A percentile compares a stretch with the other conserved stretches of the same genome.
Evolutionary conservation across 305 asterid species (phyloP).

Genomic region (Withania somnifera): DNA sequence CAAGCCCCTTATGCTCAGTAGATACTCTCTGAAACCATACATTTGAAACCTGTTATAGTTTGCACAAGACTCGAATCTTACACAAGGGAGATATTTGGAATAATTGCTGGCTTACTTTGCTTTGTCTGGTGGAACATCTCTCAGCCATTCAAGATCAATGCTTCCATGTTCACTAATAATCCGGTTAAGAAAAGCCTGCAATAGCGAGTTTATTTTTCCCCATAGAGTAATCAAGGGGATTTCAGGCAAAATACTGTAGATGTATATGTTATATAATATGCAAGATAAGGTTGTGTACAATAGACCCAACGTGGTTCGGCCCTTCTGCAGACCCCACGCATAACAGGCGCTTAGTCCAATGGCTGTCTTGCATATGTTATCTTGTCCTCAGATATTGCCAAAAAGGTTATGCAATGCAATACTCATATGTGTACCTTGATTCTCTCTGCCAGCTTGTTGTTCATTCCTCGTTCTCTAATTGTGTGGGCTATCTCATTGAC

Average conservation of each 20-base stretch:
- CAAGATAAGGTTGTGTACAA: not conserved
- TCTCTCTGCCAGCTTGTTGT: conserved; percentile 85
- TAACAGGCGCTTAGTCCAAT: not conserved
- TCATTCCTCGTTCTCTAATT: conserved; percentile 95
- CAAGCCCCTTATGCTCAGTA: conserved; percentile 84
- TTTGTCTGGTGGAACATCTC: conserved; percentile 93
- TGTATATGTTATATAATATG: not conserved
- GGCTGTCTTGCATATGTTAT: not conserved
- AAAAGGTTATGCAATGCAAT: not conserved
- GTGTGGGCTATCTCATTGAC: conserved; percentile 71
- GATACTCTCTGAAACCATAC: conserved; percentile 65
- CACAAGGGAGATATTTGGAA: not conserved
- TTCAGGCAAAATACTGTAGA: not conserved
- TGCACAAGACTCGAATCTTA: not conserved
- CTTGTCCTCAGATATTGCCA: not conserved
- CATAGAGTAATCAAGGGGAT: not conserved
- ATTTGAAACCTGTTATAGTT: not conserved
- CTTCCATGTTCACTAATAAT: conserved; percentile 78
- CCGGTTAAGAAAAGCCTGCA: conserved; percentile 87
- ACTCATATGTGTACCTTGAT: conserved; percentile 49
- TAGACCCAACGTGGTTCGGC: not conserved
- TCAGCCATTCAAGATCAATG: conserved; percentile 91
- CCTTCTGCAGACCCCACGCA: not conserved
- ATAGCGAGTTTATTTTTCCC: not conserved
- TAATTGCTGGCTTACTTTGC: conserved; percentile 59